Conservation (phyloP, 257 asterid genomes). For the Solanum ossicruentum region DNA sequence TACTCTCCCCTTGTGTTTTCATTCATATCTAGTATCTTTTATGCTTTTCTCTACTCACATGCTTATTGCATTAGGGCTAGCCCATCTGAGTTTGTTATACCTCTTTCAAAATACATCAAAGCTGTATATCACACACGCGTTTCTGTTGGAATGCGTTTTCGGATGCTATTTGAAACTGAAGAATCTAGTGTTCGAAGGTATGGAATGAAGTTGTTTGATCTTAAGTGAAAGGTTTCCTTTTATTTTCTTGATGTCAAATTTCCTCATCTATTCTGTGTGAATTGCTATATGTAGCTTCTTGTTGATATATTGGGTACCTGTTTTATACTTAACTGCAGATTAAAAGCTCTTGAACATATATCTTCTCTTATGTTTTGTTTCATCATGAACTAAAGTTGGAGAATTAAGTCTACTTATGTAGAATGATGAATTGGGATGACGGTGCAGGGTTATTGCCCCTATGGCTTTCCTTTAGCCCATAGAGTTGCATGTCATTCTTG, state of each 20-base stretch:
- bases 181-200: constrained; percentile 99
- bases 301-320: not conserved
- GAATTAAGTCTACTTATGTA: not conserved
- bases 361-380: not conserved
- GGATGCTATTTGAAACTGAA: constrained; percentile 97
- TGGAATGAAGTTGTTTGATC: not conserved
- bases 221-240: not conserved
- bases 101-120: constrained; percentile 78
- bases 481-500: not conserved
- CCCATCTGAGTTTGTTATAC: constrained; percentile 89
- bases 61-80: constrained; percentile 60
- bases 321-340: not conserved
- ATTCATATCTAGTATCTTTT: not conserved
- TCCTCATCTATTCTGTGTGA: not conserved
- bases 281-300: not conserved
- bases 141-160: constrained; percentile 95
- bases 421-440: not conserved
- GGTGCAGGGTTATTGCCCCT: not conserved
- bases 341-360: not conserved
- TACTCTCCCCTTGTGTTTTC: not conserved
- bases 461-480: not conserved
- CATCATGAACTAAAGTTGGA: not conserved
- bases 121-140: constrained; percentile 95
- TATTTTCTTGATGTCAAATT: not conserved
- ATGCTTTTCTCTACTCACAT: not conserved